Base-by-base conservation (phyloP, 805 yeast species). In the Starmerella powellii region DNA sequence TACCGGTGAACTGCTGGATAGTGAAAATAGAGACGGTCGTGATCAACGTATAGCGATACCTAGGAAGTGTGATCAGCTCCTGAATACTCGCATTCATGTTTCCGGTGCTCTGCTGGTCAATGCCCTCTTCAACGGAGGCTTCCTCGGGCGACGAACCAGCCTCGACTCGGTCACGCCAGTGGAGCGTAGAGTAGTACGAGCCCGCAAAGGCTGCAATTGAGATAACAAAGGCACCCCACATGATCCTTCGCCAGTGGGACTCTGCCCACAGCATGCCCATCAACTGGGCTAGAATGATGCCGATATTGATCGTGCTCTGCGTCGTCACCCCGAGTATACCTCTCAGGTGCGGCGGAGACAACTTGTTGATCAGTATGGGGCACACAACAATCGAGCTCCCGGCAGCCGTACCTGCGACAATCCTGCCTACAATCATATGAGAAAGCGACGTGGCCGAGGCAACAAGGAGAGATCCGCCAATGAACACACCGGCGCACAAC, bases 1-100 rank as follows among this genome's bases (percentile, higher is more conserved):
- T 83, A 27, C 98, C 98, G 53, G 85, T 77, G 44, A 88, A 74
- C 60, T 91, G 98, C 63, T 91, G 98, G 15, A 87, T 79, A 17
- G 78, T 64, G 67, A 87, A 72, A 15, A 85, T 70, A 2, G 80
- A 74, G 0, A 86, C 74, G 8, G 86, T 81, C 1, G 78, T 80
- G 16, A 71, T 54, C 37, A 78, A 66, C 4, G 91, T 76, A 40
- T 72, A 72, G 27, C 63, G 59, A 61, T 72, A 85, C 34, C 61
- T 67, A 0, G 73, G 62, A 15, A 68, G 62, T 0, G 66, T 65
- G 34, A 80, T 49, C 56, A 83, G 86, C 18, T 62, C 55, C 41
- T 48, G 46, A 17, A 70, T 42, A 20, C 37, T 20, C 17, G 21
- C n/a, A 19, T 8, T 10, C 24, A 5, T 33, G 6, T 12, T 18